A percentile compares a stretch with the other conserved stretches of the same genome.
These are phyloP conservation scores for Ophiostoma triangulosporum DNA, from an alignment of 2,329 filamentous ascomycete species.

Conservation along the genomic window DNA sequence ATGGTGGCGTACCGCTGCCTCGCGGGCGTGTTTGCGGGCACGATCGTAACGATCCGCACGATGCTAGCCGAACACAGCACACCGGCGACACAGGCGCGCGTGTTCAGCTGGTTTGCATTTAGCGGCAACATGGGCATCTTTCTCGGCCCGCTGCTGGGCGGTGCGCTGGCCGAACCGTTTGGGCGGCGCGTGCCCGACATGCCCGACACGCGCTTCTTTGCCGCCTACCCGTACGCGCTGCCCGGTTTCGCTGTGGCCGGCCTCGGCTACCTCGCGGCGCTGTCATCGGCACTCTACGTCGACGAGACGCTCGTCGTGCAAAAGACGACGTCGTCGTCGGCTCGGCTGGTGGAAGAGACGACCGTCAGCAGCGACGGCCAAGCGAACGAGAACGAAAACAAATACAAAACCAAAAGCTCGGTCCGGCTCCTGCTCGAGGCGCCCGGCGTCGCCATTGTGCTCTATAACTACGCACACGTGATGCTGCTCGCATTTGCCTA, in stretches of 20 bases:
- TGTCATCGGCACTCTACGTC: slow-evolving; percentile 40
- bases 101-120: slow-evolving; percentile 69
- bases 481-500: slow-evolving; percentile 59
- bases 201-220: slow-evolving; percentile 35
- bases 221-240: slow-evolving; percentile 51
- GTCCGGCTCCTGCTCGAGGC: slow-evolving; percentile 42
- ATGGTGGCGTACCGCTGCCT: slow-evolving; percentile 62
- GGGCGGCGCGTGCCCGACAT: slow-evolving; percentile 35
- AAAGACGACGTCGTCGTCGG: not conserved
- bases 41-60: slow-evolving; percentile 58
- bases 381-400: too few relatives aligned
- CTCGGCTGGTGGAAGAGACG: not conserved
- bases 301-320: slow-evolving; percentile 41
- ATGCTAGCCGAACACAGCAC: slow-evolving; percentile 67
- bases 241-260: slow-evolving; percentile 43
- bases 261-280: slow-evolving; percentile 39
- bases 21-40: slow-evolving; percentile 62
- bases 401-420: slow-evolving; percentile 19
- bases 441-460: slow-evolving; percentile 51
- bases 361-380: not conserved
- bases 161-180: slow-evolving; percentile 53
- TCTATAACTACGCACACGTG: slow-evolving; percentile 51
- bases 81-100: slow-evolving; percentile 52
- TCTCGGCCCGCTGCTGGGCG: slow-evolving; percentile 56
- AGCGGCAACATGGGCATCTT: slow-evolving; percentile 62